Conservation (phyloP, 768 basidiomycete genomes). For the Boletus insuetus region DNA sequence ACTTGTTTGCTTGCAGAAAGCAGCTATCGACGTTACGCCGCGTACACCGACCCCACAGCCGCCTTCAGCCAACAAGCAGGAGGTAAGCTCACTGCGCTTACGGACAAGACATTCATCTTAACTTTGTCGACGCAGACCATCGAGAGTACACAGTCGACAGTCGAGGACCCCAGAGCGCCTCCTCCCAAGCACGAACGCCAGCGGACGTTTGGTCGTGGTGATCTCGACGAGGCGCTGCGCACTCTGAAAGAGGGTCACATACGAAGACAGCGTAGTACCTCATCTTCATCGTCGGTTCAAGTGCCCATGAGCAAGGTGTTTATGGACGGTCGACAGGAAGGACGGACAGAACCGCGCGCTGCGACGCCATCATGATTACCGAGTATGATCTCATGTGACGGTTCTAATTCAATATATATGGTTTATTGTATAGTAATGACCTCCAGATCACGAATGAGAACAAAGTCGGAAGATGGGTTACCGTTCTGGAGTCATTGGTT, state of each 20-base stretch:
- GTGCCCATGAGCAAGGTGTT: conserved; percentile 24
- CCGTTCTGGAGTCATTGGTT: too few species aligned
- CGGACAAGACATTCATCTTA: not conserved
- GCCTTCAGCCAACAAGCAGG: not conserved
- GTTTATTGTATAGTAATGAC: not conserved
- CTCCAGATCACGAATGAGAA: not conserved
- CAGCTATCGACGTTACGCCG: conserved; percentile 53
- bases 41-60: not conserved
- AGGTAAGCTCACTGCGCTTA: conserved; percentile 4
- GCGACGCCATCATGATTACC: not conserved
- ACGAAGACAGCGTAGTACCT: conserved; percentile 8
- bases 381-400: not conserved
- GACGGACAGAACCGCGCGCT: conserved; percentile 1
- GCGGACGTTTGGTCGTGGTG: conserved; percentile 68
- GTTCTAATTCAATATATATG: too few species aligned
- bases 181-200: conserved; percentile 43
- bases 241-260: conserved; percentile 65
- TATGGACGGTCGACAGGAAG: conserved; percentile 24
- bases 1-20: conserved; percentile 48
- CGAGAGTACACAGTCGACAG: conserved; percentile 33
- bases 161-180: conserved; percentile 33
- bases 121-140: conserved; percentile 36
- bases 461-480: not conserved
- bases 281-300: conserved; percentile 9
- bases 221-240: conserved; percentile 83